Conservation (phyloP, 2,329 filamentous ascomycete species). For the Epichloe festucae region DNA sequence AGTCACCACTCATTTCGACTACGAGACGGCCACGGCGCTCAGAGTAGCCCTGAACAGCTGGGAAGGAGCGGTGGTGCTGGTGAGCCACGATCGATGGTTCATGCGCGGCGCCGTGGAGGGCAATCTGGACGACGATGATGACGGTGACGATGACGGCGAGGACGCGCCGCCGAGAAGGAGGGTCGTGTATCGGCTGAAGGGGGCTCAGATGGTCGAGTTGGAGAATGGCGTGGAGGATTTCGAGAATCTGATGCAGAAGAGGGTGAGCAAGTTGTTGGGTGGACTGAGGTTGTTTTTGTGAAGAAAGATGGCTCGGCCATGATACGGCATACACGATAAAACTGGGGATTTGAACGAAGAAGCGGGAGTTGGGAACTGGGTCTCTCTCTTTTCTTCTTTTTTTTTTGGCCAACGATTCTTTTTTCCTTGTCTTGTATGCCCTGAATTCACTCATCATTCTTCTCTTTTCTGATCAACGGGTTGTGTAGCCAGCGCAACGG, state of each 20-base stretch:
- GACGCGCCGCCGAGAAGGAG: constrained; percentile 34
- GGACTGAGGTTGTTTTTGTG: not conserved
- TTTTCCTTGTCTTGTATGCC: too few relatives aligned
- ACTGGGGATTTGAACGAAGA: too few relatives aligned
- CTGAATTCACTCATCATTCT: too few relatives aligned
- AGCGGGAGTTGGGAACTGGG: too few relatives aligned
- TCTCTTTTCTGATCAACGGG: too few relatives aligned
- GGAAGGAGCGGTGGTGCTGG: constrained; percentile 61
- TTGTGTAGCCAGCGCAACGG: too few relatives aligned
- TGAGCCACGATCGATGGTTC: constrained; percentile 76
- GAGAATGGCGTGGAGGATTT: constrained; percentile 52
- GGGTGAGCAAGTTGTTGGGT: constrained; percentile 32
- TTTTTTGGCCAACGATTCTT: too few relatives aligned
- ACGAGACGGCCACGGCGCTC: constrained; percentile 64
- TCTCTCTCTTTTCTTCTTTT: too few relatives aligned
- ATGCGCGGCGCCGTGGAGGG: constrained; percentile 52
- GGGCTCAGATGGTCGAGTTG: constrained; percentile 41
- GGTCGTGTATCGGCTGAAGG: constrained; percentile 46
- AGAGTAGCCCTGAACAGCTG: constrained; percentile 53
- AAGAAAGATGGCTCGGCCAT: not conserved
- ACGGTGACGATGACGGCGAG: constrained; percentile 26
- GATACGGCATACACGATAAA: too few relatives aligned
- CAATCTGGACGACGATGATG: constrained; percentile 20
- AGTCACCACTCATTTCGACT: constrained; percentile 75
- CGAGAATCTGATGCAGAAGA: constrained; percentile 48